A percentile compares a stretch with the other conserved stretches of the same genome.
These are phyloP conservation scores for Dictyostelium firmibasis DNA, from an alignment of 78 protist genomes.

Conservation along the genomic window DNA sequence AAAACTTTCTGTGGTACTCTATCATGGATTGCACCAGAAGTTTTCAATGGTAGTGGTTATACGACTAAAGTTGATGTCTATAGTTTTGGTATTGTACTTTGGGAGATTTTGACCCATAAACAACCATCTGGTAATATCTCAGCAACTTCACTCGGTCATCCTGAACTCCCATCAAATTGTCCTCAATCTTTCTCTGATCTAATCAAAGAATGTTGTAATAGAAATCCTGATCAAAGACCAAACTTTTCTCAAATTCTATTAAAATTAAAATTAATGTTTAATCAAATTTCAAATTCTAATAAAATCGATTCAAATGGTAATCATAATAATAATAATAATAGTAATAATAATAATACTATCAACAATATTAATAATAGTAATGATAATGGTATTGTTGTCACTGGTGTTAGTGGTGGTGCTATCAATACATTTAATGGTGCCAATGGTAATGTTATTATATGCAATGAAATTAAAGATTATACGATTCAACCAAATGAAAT, in stretches of 20 bases:
- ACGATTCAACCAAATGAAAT: constrained; percentile 15
- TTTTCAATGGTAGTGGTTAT: constrained; percentile 42
- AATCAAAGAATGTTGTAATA: constrained; percentile 51
- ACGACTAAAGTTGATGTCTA: constrained; percentile 59
- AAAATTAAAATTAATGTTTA: constrained; percentile 4
- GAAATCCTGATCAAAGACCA: constrained; percentile 56
- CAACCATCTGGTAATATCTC: constrained; percentile 29
- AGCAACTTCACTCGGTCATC: neutral
- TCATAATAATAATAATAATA: neutral
- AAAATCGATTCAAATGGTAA: neutral
- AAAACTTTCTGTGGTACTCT: constrained; percentile 71
- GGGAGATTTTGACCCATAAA: constrained; percentile 70
- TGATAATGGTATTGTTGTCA: neutral
- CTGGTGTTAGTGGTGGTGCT: neutral
- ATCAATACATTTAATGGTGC: neutral
- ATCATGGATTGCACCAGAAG: constrained; percentile 71
- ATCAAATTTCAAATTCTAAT: neutral
- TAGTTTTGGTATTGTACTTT: constrained; percentile 68
- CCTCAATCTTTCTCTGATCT: constrained; percentile 25
- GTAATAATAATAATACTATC: neutral
- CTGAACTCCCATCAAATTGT: constrained; percentile 41
- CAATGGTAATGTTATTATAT: neutral
- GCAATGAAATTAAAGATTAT: neutral
- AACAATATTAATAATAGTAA: neutral
- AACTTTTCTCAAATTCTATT: constrained; percentile 36